Evolutionary conservation across 2,329 filamentous ascomycete genomes (phyloP), one percentile per base, ranked within the genome.

Genomic region (Hypoxylon sp.): DNA sequence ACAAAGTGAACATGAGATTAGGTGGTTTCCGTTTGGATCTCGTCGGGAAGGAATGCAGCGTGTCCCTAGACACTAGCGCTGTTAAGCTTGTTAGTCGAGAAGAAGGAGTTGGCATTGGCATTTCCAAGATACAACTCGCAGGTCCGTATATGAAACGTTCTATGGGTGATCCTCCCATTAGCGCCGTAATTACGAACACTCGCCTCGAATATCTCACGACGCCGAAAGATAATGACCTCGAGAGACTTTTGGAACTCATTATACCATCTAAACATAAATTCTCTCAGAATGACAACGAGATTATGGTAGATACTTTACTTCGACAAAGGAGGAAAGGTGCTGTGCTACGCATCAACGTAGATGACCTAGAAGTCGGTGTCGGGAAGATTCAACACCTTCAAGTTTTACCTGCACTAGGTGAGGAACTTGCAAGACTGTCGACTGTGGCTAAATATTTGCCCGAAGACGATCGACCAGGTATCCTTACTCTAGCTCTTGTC

Each of bases 391-490:
- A 87, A 10, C 88, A 91, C 71, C 81, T 97, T 14, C 84, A 87
- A 9, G 87, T 88, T 46, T 83, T 99, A 13, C 88, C 91, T 6
- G 86, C 86, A 10, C 85, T 99, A 8, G 91, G 88, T 0, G 90
- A 92, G 70, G 96, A 99, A 75, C 79, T 98, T 53, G 86, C 91
- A 5, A 93, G 92, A 72, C 84, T 99, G 4, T 93, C 94, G 0
- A 94, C 90, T 0, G 94, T 99, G 26, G 88, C 95, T 5, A 98
- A 98, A 77, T 98, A 98, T 78, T 85, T 99, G 2, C 95, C 96
- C 0, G 95, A 99, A 74, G 96, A 99, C 79, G 95, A 99, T 74
- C 88, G 94, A 1, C 96, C 96, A 1, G 96, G 96, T 0, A 84
- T 98, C 19, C 84, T 99, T 39, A 94, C 91, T 0, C 83, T 99